phyloP scores from a whole-genome alignment of 176 grass and related monocot genomes.

The Triticum monococcum region DNA sequence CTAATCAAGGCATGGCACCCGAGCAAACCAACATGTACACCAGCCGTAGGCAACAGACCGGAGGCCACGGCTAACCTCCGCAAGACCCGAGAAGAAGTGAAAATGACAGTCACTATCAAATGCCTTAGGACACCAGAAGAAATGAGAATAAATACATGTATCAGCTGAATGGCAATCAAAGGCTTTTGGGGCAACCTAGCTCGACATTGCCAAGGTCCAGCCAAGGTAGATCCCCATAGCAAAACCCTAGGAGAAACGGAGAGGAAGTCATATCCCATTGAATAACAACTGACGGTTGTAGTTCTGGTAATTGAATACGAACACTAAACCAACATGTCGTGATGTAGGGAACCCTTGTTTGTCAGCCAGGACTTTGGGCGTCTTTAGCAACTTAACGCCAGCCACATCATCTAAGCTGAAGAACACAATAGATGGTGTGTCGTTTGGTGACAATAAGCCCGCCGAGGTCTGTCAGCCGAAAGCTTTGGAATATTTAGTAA shows the following conservation, averaged over 20 bases:
- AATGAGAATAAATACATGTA: constrained; percentile 41
- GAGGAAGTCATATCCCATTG: constrained; percentile 6
- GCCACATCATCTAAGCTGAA: not conserved
- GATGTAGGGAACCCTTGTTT: not conserved
- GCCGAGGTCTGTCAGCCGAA: not conserved
- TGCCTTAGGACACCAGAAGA: constrained; percentile 20
- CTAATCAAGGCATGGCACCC: not conserved
- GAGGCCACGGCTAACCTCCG: constrained; percentile 25
- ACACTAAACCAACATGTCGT: not conserved
- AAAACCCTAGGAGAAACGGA: constrained; percentile 30
- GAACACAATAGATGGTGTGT: not conserved
- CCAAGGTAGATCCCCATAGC: constrained; percentile 21
- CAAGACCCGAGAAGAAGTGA: constrained; percentile 30
- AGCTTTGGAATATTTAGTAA: constrained; percentile 43
- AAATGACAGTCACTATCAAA: not conserved
- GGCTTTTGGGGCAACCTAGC: not conserved
- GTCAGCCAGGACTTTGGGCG: constrained; percentile 21
- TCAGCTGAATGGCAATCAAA: constrained; percentile 11
- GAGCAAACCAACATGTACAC: constrained; percentile 39
- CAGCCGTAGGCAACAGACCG: not conserved
- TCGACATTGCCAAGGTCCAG: constrained; percentile 11
- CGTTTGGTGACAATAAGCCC: not conserved
- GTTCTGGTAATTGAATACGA: not conserved
- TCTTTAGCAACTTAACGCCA: constrained; percentile 33
- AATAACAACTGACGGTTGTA: constrained; percentile 19